Evolutionary conservation across 2,329 filamentous ascomycete genomes (phyloP).

Genomic region (Trichophyton benhamiae): DNA sequence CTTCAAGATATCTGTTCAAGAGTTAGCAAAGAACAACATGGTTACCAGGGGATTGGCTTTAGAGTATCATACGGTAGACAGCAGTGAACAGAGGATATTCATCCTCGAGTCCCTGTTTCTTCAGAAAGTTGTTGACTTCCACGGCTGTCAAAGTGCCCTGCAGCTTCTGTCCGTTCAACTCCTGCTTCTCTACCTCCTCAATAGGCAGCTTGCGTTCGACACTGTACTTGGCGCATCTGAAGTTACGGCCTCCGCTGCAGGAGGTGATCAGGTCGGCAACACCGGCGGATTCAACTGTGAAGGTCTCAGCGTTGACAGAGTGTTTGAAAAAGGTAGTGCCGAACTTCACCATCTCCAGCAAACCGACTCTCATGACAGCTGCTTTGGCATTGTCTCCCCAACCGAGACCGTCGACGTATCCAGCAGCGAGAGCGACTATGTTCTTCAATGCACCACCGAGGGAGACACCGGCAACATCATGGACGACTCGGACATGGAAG

Average conservation of each 20-base stretch:
- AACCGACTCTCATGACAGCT: constrained; percentile 91
- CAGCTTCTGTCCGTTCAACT: constrained; percentile 92
- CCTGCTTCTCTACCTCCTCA: constrained; percentile 73
- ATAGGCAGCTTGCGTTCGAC: constrained; percentile 68
- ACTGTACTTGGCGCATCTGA: constrained; percentile 80
- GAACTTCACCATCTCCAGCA: constrained; percentile 94
- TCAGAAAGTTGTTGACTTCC: constrained; percentile 83
- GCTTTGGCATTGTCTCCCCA: constrained; percentile 99
- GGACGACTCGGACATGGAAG: constrained; percentile 90
- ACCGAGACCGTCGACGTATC: constrained; percentile 86
- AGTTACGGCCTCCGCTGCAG: constrained; percentile 84
- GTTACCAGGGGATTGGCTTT: too few species aligned
- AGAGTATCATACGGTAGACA: constrained; percentile 47
- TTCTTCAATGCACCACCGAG: constrained; percentile 94
- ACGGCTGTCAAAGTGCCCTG: constrained; percentile 86
- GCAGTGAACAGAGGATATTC: constrained; percentile 90
- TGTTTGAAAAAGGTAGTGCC: constrained; percentile 85
- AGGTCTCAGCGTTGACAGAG: constrained; percentile 68
- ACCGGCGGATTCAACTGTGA: constrained; percentile 92
- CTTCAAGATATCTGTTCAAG: constrained; percentile 53
- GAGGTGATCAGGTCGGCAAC: constrained; percentile 93
- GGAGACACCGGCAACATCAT: constrained; percentile 92
- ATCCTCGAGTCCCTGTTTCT: constrained; percentile 59
- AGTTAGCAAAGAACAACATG: constrained; percentile 7
- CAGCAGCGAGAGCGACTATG: constrained; percentile 84